Base-by-base conservation (phyloP, 192 early-diverging fungal species). In the Podila minutissima region DNA sequence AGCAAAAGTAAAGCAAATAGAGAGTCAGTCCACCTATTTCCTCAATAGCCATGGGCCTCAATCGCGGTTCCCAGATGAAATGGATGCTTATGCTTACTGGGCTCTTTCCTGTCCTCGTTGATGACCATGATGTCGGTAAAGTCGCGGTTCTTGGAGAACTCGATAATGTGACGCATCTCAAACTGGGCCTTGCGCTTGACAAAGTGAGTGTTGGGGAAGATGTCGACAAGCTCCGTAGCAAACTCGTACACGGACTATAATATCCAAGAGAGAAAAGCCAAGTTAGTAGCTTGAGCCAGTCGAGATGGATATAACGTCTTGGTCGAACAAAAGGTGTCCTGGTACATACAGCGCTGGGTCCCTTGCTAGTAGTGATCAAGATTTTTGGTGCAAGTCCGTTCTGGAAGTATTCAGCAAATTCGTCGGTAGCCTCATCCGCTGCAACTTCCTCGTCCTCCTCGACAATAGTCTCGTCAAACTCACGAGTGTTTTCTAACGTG, bases 91-190 rank as follows among this genome's bases (percentile, higher is more conserved):
- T 53, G 50, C 91, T 64, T 89, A 95, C 93, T 94, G 29, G 97
- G 96, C 70, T 87, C 84, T 83, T 97, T 97, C 59, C 88, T 90
- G 88, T 98, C 96, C 76, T 99, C 97, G 66, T 96, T 94, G 46
- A 99, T 91, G 61, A 99, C 92, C 49, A 98, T 89, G 61, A 98
- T 70, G 82, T 99, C 98, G 8, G 98, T 99, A 71, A 92, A 99
- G 22, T 95, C 93, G 37, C 95, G 86, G 62, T 95, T 93, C 26
- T 86, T 94, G 71, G 94, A 97, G 66, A 95, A 91, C 83, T 97
- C 90, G 32, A 98, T 92, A 69, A 99, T 96, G 83, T 95, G 89
- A 67, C 94, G 94, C 67, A 98, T 89, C 71, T 94, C 94, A 76
- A 94, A 95, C 85, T 97, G 92, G 37, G 87, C 84, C 33, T 92